Conservation (phyloP, 2,329 filamentous ascomycete species). For the Sporothrix schenckii region DNA sequence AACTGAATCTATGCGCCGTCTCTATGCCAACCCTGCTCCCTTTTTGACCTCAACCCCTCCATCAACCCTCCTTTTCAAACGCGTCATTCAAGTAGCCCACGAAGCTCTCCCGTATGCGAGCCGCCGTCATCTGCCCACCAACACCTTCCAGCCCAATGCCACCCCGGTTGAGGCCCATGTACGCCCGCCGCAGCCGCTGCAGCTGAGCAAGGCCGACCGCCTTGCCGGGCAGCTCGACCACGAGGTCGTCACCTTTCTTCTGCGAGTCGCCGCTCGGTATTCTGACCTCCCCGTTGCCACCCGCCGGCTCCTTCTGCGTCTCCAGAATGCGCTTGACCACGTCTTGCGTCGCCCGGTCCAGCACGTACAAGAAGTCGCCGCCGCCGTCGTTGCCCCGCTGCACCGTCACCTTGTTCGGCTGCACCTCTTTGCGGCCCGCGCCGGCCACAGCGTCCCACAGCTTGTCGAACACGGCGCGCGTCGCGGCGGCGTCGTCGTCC, state of each 20-base stretch:
- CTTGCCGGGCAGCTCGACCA: constrained; percentile 67
- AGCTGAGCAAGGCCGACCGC: constrained; percentile 73
- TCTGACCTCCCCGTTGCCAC: constrained; percentile 60
- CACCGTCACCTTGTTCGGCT: constrained; percentile 76
- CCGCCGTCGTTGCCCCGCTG: constrained; percentile 63
- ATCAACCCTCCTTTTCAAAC: constrained; percentile 60
- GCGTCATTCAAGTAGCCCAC: constrained; percentile 68
- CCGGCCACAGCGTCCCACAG: constrained; percentile 76
- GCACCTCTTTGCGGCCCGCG: constrained; percentile 62
- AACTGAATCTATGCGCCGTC: neutral
- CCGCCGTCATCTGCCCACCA: constrained; percentile 54
- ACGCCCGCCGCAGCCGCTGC: constrained; percentile 76
- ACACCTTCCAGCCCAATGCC: constrained; percentile 63
- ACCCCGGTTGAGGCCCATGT: constrained; percentile 73
- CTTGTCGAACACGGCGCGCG: constrained; percentile 59
- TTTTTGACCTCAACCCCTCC: neutral
- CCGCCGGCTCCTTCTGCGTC: constrained; percentile 68
- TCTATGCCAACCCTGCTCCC: neutral
- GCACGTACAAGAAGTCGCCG: constrained; percentile 75
- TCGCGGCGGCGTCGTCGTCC: constrained; percentile 69
- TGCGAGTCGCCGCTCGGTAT: constrained; percentile 45
- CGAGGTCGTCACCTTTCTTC: constrained; percentile 50
- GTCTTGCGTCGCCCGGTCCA: constrained; percentile 78
- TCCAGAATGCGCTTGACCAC: constrained; percentile 71
- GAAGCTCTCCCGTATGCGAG: constrained; percentile 64